Conservation (phyloP, 129 eudicot species). For the Chrysanthemum seticuspe region DNA sequence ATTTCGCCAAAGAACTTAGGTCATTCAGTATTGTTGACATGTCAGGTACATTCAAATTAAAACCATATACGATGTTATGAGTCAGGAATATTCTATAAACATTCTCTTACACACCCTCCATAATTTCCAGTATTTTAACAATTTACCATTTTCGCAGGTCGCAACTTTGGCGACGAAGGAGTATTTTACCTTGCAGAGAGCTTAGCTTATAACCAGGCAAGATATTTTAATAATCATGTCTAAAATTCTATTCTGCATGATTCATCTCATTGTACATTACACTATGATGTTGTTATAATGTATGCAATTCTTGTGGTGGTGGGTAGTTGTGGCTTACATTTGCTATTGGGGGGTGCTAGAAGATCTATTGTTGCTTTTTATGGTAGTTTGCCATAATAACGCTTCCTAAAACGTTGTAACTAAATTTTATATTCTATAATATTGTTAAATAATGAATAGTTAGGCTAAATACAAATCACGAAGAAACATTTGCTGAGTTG, state of each 20-base stretch:
- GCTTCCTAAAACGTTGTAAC: background rate
- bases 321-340: slow-evolving; percentile 11
- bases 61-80: background rate
- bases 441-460: background rate
- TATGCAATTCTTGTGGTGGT: background rate
- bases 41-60: slow-evolving; percentile 63
- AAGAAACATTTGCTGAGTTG: background rate
- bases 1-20: slow-evolving; percentile 85
- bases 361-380: background rate
- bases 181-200: slow-evolving; percentile 83
- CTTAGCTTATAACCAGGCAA: slow-evolving; percentile 86
- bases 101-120: background rate
- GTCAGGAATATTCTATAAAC: background rate
- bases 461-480: background rate
- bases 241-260: slow-evolving; percentile 11
- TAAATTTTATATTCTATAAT: background rate
- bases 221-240: slow-evolving; percentile 4
- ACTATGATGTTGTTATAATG: background rate
- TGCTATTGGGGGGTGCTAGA: background rate
- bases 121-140: slow-evolving; percentile 2
- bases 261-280: slow-evolving; percentile 8
- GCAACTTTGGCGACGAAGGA: slow-evolving; percentile 91
- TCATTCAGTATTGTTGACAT: slow-evolving; percentile 61
- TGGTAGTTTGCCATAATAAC: background rate
- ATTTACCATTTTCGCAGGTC: slow-evolving; percentile 52